Evolutionary conservation across 192 early-diverging fungal species (phyloP).

Genomic region (Chytriomyces confervae): DNA sequence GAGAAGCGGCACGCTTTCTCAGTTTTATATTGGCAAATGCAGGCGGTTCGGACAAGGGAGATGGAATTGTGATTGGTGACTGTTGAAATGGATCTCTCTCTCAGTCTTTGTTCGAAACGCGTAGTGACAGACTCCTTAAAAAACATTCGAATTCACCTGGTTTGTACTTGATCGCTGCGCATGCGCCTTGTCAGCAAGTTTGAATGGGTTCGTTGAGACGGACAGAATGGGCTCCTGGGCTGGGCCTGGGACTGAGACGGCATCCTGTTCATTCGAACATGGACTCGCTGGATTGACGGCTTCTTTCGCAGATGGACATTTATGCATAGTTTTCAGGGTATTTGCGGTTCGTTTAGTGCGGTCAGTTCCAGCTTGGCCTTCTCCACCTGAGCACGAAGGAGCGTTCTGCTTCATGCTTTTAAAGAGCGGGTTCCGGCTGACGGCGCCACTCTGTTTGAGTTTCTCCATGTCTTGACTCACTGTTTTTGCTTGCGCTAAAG

Average conservation of each 20-base stretch:
- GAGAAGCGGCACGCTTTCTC: too few species aligned
- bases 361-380: background rate
- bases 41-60: too few species aligned
- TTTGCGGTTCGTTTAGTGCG: background rate
- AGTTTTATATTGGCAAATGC: too few species aligned
- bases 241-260: background rate
- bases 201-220: conserved; percentile 7
- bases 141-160: too few species aligned
- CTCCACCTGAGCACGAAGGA: background rate
- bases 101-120: too few species aligned
- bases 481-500: too few species aligned
- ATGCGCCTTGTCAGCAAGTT: conserved; percentile 1
- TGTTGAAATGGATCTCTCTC: too few species aligned
- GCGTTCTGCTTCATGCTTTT: background rate
- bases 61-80: too few species aligned
- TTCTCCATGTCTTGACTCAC: too few species aligned
- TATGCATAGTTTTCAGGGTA: background rate
- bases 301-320: too few species aligned
- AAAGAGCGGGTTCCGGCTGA: conserved; percentile 2
- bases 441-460: conserved; percentile 1
- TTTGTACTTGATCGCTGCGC: too few species aligned
- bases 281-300: background rate
- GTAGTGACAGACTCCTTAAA: too few species aligned
- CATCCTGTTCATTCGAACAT: background rate
- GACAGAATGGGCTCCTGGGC: background rate